Conservation (phyloP, 1,139 yeast genomes). For the Pichia sp. region DNA sequence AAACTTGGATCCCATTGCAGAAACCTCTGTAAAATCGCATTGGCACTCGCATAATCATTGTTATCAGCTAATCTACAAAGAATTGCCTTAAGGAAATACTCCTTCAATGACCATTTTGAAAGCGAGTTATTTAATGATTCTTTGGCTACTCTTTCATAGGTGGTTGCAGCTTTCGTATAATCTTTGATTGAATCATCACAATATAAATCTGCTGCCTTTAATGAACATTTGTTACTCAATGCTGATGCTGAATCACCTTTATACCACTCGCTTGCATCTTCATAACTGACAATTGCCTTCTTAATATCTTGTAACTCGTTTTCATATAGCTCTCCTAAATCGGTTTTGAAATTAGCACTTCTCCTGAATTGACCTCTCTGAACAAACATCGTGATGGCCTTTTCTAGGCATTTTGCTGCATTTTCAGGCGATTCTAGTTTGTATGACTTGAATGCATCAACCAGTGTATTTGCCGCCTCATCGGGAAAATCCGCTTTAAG, state of each 20-base stretch:
- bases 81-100: conserved; percentile 77
- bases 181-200: conserved; percentile 56
- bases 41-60: conserved; percentile 82
- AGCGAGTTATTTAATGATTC: conserved; percentile 67
- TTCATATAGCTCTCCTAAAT: conserved; percentile 82
- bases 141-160: conserved; percentile 70
- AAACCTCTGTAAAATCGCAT: conserved; percentile 58
- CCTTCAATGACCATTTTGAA: conserved; percentile 89
- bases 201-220: conserved; percentile 84
- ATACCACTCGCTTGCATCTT: conserved; percentile 95
- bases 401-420: conserved; percentile 68
- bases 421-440: conserved; percentile 65
- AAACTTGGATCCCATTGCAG: conserved; percentile 71
- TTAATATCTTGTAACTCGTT: conserved; percentile 54
- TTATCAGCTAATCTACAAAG: conserved; percentile 76
- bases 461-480: conserved; percentile 84
- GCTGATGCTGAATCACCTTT: conserved; percentile 92
- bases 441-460: conserved; percentile 88
- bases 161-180: conserved; percentile 64
- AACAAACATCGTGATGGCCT: conserved; percentile 79
- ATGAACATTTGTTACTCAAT: conserved; percentile 75
- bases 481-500: conserved; percentile 69
- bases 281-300: conserved; percentile 71
- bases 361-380: conserved; percentile 91
- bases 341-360: conserved; percentile 91